Conservation (phyloP, 805 yeast genomes). For the Sugiyamaella valdiviana region DNA sequence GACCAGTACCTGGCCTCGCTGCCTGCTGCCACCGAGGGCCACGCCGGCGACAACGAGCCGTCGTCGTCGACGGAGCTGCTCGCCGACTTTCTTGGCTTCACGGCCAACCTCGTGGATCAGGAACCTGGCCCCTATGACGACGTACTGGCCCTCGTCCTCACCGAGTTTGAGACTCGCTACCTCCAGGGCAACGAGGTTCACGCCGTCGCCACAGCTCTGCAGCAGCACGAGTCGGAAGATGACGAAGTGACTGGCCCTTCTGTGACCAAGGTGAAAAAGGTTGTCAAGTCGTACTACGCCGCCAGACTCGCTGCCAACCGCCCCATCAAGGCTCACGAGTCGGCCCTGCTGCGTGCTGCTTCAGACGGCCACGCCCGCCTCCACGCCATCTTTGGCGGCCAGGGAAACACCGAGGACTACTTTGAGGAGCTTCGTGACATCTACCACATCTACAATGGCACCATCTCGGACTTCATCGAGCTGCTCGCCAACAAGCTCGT, state of each 20-base stretch:
- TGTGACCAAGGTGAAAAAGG: constrained; percentile 58
- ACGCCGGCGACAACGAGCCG: constrained; percentile 83
- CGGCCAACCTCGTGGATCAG: constrained; percentile 31
- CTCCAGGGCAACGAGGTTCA: constrained; percentile 78
- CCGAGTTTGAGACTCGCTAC: constrained; percentile 81
- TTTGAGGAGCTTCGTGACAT: constrained; percentile 91
- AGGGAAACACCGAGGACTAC: constrained; percentile 96
- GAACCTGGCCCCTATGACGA: constrained; percentile 55
- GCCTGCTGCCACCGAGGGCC: constrained; percentile 74
- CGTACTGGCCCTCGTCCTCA: constrained; percentile 61
- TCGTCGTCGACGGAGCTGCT: constrained; percentile 78
- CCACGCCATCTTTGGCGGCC: constrained; percentile 94
- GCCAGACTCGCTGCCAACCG: constrained; percentile 48
- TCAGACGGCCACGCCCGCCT: constrained; percentile 51
- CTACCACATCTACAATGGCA: constrained; percentile 67
- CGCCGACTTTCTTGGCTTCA: constrained; percentile 69
- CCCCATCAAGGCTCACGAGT: constrained; percentile 45
- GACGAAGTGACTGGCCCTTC: constrained; percentile 42
- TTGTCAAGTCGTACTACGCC: constrained; percentile 72
- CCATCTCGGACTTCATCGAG: constrained; percentile 63
- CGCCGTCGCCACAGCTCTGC: constrained; percentile 69
- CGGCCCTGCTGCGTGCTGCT: constrained; percentile 63
- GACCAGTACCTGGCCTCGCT: constrained; percentile 70
- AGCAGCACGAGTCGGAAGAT: constrained; percentile 41
- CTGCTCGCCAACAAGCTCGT: constrained; percentile 65